Percentiles rank a stretch among this genome's conserved stretches.
These are phyloP conservation scores for Tieghemostelium lacteum DNA, from an alignment of 78 protist species.

Conservation along the genomic window DNA sequence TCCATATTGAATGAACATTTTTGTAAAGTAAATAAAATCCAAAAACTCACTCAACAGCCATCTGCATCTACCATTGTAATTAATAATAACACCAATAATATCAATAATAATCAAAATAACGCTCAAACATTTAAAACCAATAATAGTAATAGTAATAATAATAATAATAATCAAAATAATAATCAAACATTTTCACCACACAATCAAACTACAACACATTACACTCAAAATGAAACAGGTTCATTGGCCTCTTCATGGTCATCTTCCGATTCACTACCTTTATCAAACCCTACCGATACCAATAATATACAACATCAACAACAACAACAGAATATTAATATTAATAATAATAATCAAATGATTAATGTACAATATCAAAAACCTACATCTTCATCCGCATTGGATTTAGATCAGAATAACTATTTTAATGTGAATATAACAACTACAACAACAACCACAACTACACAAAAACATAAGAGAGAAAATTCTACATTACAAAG, in stretches of 20 bases:
- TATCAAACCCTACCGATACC: neutral
- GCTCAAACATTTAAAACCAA: too few relatives aligned
- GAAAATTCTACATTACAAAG: constrained; percentile 47
- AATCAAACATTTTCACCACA: neutral
- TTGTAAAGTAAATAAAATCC: constrained; percentile 52
- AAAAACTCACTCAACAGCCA: constrained; percentile 19
- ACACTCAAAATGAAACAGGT: constrained; percentile 9
- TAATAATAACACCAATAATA: neutral
- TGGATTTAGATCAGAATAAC: constrained; percentile 1
- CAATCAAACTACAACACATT: neutral
- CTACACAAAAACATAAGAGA: neutral
- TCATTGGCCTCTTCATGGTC: constrained; percentile 68
- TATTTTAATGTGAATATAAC: neutral
- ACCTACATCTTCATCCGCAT: too few relatives aligned
- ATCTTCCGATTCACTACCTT: constrained; percentile 17
- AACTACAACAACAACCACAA: neutral
- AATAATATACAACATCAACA: constrained; percentile 14
- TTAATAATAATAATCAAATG: neutral
- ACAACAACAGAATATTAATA: neutral
- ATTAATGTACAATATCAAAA: constrained; percentile 3
- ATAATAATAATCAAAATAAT: neutral
- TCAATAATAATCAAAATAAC: neutral
- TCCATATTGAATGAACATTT: constrained; percentile 32
- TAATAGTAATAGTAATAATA: neutral
- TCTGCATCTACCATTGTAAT: too few relatives aligned